Conservation (phyloP, 495 filamentous ascomycete genomes). For the Talaromyces proteolyticus region DNA sequence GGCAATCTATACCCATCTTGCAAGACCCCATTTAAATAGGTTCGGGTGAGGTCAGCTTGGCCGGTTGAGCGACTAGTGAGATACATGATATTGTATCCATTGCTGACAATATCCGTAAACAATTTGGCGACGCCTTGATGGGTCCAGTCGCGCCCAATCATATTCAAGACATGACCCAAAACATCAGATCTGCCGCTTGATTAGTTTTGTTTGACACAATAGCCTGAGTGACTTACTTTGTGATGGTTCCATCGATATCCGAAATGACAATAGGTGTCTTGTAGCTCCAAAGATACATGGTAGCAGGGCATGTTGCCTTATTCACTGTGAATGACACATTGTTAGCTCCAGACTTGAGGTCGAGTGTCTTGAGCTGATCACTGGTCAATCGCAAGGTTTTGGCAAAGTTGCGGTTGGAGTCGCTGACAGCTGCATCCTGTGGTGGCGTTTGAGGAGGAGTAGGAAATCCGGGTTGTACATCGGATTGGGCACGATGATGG, state of each 20-base stretch:
- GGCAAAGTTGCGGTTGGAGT: slow-evolving; percentile 80
- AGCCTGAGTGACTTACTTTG: slow-evolving; percentile 60
- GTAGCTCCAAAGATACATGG: slow-evolving; percentile 88
- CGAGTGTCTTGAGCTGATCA: slow-evolving; percentile 84
- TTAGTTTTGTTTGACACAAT: too few relatives aligned
- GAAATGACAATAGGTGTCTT: slow-evolving; percentile 93
- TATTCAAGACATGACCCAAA: slow-evolving; percentile 93
- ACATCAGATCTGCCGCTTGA: slow-evolving; percentile 83
- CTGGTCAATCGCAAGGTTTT: slow-evolving; percentile 96
- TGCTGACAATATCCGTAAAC: slow-evolving; percentile 90
- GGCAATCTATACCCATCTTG: slow-evolving; percentile 86
- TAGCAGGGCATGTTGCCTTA: slow-evolving; percentile 81
- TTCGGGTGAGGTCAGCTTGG: slow-evolving; percentile 84
- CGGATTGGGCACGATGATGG: slow-evolving; percentile 61
- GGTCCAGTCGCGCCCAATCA: slow-evolving; percentile 98
- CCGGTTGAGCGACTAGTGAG: slow-evolving; percentile 91
- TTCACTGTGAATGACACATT: slow-evolving; percentile 95
- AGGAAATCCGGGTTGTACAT: slow-evolving; percentile 59
- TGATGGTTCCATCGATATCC: slow-evolving; percentile 98
- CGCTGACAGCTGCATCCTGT: slow-evolving; percentile 44
- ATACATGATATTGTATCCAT: slow-evolving; percentile 99
- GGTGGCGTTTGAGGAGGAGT: slow-evolving; percentile 78
- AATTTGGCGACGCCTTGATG: slow-evolving; percentile 94
- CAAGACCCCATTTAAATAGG: slow-evolving; percentile 82
- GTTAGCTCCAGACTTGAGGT: slow-evolving; percentile 80